Base-by-base conservation (phyloP, 495 filamentous ascomycete genomes). In the Neurospora sp. region DNA sequence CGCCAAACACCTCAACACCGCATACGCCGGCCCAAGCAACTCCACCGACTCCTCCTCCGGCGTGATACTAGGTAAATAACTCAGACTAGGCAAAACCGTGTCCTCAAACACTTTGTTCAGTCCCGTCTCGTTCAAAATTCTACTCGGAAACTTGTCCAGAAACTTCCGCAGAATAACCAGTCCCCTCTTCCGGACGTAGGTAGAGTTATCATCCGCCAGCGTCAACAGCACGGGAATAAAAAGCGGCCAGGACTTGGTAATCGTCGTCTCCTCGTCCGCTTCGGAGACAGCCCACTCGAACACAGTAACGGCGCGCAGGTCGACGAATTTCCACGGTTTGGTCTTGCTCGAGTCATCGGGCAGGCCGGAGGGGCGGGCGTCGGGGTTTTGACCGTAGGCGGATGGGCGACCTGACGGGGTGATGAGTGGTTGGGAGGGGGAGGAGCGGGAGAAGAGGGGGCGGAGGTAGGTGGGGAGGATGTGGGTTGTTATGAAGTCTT, bases 161-260 rank as follows among this genome's bases (percentile, higher is more conserved):
- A 98, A 88, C 0, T 82, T 73, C 7, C 78, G 78, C 2, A 96
- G 81, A 4, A 94, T 81, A 3, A 77, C 75, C 42, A 93, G 91
- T 14, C 91, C 94, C 8, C 81, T 83, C 1, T 83, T 78, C 72
- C 92, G 91, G 77, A 89, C 83, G 0, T 80, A 54, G 1, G 87
- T 81, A 62, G 85, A 82, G 16, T 84, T 78, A 78, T 94, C 92
- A 79, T 98, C 96, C 70, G 93, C 85, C 2, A 98, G 84, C 5
- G 91, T 88, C 4, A 99, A 86, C 1, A 97, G 83, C 2, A 93
- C 92, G 2, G 96, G 96, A n/a, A 95, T 86, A 54, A 92, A 87
- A n/a, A 96, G 87, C 0, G 88, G 89, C 89, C 94, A 97, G 73
- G 92, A 85, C 6, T 80, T 10, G 23, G 70, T 69, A 1, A 83